These are phyloP conservation scores for Phialocephala subalpina DNA, from an alignment of 2,329 filamentous ascomycete species.

Conservation along the genomic window DNA sequence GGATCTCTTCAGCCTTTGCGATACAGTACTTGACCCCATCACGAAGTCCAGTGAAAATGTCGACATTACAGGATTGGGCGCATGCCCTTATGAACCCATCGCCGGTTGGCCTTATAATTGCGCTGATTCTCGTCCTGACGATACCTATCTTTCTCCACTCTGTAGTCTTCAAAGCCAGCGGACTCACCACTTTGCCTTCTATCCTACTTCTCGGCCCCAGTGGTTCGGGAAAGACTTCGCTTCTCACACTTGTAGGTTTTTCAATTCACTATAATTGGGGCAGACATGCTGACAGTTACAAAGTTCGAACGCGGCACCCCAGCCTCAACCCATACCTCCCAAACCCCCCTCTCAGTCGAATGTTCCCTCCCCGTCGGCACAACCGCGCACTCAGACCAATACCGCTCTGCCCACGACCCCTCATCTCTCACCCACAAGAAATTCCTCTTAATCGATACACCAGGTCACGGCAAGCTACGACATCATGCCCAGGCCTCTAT, in stretches of 20 bases:
- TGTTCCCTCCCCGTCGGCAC: slow-evolving; percentile 62
- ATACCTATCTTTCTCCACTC: slow-evolving; percentile 82
- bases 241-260: slow-evolving; percentile 74
- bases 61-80: slow-evolving; percentile 46
- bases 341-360: slow-evolving; percentile 63
- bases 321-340: slow-evolving; percentile 63
- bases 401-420: slow-evolving; percentile 71
- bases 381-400: slow-evolving; percentile 64
- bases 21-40: not conserved
- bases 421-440: slow-evolving; percentile 66
- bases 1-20: slow-evolving; percentile 10
- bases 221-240: slow-evolving; percentile 85
- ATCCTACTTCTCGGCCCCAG: slow-evolving; percentile 84
- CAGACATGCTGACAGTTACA: not conserved
- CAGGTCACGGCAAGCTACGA: slow-evolving; percentile 94
- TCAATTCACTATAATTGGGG: not conserved
- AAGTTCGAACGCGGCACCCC: slow-evolving; percentile 61
- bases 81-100: slow-evolving; percentile 68
- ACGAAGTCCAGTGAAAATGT: slow-evolving; percentile 25
- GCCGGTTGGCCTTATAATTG: slow-evolving; percentile 68
- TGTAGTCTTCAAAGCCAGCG: slow-evolving; percentile 70
- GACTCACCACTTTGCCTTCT: slow-evolving; percentile 74
- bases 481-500: slow-evolving; percentile 67
- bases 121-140: slow-evolving; percentile 64
- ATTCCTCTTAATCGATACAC: slow-evolving; percentile 86